These are phyloP conservation scores for Phalaenopsis hybrid DNA, from an alignment of 116 monocot species.

Conservation along the genomic window DNA sequence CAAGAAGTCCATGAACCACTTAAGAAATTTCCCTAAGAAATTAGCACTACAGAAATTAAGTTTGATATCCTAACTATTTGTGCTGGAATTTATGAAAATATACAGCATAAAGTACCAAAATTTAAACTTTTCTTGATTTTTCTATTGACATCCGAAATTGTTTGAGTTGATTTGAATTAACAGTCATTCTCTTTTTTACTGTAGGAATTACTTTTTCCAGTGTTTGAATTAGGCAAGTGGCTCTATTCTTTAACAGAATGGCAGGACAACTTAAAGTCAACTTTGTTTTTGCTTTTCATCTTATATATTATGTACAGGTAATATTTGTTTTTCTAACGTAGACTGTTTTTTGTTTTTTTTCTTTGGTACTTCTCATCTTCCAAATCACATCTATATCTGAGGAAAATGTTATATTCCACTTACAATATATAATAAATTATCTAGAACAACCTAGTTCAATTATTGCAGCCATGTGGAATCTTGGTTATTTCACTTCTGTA, in stretches of 20 bases:
- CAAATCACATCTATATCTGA: neutral
- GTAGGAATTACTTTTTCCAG: slow-evolving; percentile 82
- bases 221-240: slow-evolving; percentile 42
- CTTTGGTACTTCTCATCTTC: neutral
- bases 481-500: neutral
- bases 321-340: neutral
- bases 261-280: slow-evolving; percentile 84
- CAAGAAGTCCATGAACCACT: too few species aligned
- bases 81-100: neutral
- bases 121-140: neutral
- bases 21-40: neutral
- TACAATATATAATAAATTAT: neutral
- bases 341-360: neutral
- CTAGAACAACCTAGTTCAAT: neutral
- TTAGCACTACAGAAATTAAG: neutral
- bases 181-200: slow-evolving; percentile 1
- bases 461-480: neutral
- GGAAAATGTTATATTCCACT: neutral
- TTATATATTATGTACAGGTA: slow-evolving; percentile 69
- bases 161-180: neutral
- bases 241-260: slow-evolving; percentile 56
- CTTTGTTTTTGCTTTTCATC: slow-evolving; percentile 46
- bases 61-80: neutral
- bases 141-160: neutral
- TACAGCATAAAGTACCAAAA: neutral